A percentile compares a stretch with the other conserved stretches of the same genome.
Conservation (phyloP, 257 asterid species). For the Nyctanthes arbortristis region DNA sequence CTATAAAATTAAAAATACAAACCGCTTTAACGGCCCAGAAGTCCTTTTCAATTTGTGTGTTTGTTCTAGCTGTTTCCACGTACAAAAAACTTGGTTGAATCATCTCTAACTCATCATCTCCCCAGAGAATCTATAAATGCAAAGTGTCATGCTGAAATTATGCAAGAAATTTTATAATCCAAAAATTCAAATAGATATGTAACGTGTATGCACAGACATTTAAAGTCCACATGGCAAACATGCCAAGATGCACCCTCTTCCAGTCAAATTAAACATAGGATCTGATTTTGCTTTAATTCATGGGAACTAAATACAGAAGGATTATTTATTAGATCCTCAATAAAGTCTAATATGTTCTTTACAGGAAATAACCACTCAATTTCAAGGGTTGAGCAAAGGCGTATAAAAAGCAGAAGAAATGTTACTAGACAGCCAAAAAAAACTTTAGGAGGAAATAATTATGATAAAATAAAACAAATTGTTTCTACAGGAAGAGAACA, state of each 20-base stretch:
- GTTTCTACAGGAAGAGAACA: neutral
- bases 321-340: too few relatives aligned
- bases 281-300: too few relatives aligned
- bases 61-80: constrained; percentile 66
- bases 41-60: constrained; percentile 49
- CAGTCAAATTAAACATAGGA: neutral
- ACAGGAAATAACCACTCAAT: neutral
- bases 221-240: neutral
- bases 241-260: neutral
- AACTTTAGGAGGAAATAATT: neutral
- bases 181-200: neutral
- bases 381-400: neutral
- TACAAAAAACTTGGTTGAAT: constrained; percentile 52
- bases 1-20: constrained; percentile 15
- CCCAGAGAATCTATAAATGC: constrained; percentile 62
- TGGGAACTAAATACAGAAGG: too few relatives aligned
- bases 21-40: constrained; percentile 51
- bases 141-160: constrained; percentile 4
- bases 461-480: neutral
- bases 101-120: constrained; percentile 67
- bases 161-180: neutral
- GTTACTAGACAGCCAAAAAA: neutral
- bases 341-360: too few relatives aligned
- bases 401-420: neutral
- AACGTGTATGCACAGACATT: neutral